These are phyloP conservation scores for Fraxinus platypoda DNA, from an alignment of 305 asterid genomes.

Conservation along the genomic window DNA sequence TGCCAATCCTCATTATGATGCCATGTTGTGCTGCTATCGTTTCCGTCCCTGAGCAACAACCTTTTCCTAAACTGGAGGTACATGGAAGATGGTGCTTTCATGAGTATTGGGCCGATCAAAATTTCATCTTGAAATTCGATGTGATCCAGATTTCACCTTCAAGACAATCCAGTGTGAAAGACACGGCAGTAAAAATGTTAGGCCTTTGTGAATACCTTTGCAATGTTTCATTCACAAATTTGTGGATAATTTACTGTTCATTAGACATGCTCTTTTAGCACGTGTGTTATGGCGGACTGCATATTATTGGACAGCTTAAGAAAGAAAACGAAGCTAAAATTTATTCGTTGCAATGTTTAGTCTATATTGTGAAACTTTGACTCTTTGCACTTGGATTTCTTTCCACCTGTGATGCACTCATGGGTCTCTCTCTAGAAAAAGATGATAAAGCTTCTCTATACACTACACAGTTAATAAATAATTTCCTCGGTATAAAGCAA, in stretches of 20 bases:
- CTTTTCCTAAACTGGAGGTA: background rate
- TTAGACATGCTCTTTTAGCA: conserved; percentile 21
- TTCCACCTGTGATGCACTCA: conserved; percentile 38
- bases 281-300: background rate
- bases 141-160: background rate
- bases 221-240: background rate
- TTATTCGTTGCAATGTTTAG: background rate
- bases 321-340: background rate
- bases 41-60: background rate
- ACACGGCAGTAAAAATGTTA: background rate
- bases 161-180: background rate
- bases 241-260: background rate
- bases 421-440: conserved; percentile 21
- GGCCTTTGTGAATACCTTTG: background rate
- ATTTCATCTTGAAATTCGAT: background rate
- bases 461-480: conserved; percentile 18
- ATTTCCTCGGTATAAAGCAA: conserved; percentile 37
- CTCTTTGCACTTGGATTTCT: conserved; percentile 35
- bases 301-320: background rate
- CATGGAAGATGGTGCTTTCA: background rate
- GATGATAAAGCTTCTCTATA: conserved; percentile 15
- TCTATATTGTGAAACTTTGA: conserved; percentile 37
- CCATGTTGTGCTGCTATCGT: background rate
- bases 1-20: background rate
- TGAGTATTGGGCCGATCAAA: background rate